A percentile compares a stretch with the other conserved stretches of the same genome.
phyloP scores from a whole-genome alignment of 2,329 filamentous ascomycete genomes.

The Aspergillus clavatus region DNA sequence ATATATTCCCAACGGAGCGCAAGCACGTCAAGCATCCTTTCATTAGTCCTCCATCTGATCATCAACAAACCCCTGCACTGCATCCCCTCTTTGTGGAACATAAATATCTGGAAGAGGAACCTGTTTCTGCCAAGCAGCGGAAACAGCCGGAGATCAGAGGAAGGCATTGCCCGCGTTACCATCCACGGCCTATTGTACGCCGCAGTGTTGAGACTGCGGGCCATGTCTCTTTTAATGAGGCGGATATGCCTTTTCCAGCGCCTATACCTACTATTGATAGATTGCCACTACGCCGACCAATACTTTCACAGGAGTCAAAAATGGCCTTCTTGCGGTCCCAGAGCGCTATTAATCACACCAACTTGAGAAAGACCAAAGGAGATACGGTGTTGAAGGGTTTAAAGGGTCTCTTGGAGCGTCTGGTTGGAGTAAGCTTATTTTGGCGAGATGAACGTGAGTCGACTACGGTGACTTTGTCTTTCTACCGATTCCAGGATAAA shows the following conservation, averaged over 20 bases:
- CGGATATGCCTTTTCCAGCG: slow-evolving; percentile 11
- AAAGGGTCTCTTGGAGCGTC: not conserved
- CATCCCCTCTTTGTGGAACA: not conserved
- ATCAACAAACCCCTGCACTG: not conserved
- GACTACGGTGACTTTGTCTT: not conserved
- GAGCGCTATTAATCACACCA: not conserved
- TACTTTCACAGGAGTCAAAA: slow-evolving; percentile 1
- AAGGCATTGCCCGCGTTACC: not conserved
- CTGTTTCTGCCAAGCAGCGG: not conserved
- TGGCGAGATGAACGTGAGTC: not conserved
- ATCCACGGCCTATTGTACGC: slow-evolving; percentile 2
- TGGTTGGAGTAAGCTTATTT: not conserved
- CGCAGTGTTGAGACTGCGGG: not conserved
- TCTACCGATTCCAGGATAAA: not conserved
- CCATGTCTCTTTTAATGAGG: slow-evolving; percentile 5
- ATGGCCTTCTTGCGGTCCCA: not conserved
- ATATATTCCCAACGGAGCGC: not conserved
- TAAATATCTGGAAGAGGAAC: not conserved
- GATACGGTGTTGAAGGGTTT: not conserved
- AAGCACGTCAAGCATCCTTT: not conserved
- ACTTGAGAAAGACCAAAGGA: not conserved
- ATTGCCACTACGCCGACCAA: slow-evolving; percentile 8
- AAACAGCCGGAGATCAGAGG: slow-evolving; percentile 3
- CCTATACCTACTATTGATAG: slow-evolving; percentile 13
- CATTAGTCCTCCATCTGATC: not conserved